Evolutionary conservation across 2,329 filamentous ascomycete species (phyloP), one percentile per base, ranked within the genome.

Genomic region (Talaromyces sp.): DNA sequence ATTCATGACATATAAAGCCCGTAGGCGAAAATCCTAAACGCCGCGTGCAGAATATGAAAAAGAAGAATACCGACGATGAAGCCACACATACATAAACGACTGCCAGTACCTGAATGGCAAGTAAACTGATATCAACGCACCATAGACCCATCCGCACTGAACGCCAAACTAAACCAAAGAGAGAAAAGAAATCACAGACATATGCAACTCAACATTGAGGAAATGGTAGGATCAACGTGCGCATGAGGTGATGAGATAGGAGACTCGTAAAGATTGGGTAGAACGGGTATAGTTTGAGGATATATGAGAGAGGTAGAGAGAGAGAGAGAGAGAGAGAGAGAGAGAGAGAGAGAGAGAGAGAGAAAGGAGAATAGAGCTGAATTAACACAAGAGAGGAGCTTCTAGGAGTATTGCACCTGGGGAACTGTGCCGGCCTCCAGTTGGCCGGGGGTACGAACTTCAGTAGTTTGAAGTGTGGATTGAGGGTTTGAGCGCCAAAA

Each of bases 351-450:
- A 1, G 33, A 16, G 14, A 33, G 8, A 33, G 31, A 46, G 16
- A 28, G 42, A 40, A 1, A 25, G 12, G 16, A 33, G 18, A 28
- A 14, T 14, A 21, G n/a, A 14, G 5, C 28, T 54, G n/a, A 5
- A 3, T n/a, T 21, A 6, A 35, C 11, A 14, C 9, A 12, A 54
- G 5, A 21, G 23, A 23, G 7, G 12, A 21, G 28, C 18, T 14
- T 11, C 14, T 37, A 54, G 31, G 8, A 28, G 7, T 16, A 40
- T 59, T 63, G 39, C 28, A 33, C 7, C 9, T 40, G 39, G 8
- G 62, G 31, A 23, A 31, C 25, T 46, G 57, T 28, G 2, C 68
- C 69, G 31, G 69, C 67, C 52, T 71, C 69, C 31, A 69, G 63
- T 50, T 70, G 67, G 18, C 63, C 60, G 44, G 64, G 67, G 8